These are phyloP conservation scores for Nitzschia putrida DNA, from an alignment of 108 stramenopile genomes.

Conservation along the genomic window DNA sequence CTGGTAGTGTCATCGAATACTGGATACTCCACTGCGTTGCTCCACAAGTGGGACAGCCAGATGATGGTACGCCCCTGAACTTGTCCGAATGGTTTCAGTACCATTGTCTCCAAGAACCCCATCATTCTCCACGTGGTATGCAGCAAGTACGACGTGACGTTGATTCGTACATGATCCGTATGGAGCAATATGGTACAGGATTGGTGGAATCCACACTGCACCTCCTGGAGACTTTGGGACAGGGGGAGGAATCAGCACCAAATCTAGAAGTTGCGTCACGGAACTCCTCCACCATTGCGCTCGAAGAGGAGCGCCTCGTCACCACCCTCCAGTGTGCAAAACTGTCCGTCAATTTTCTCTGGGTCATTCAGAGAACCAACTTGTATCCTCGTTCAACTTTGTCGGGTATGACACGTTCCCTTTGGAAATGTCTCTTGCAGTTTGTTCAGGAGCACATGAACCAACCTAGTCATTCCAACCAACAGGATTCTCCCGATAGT, in stretches of 20 bases:
- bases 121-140: not conserved
- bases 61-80: not conserved
- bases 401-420: conserved; percentile 9
- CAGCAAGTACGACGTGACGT: conserved; percentile 3
- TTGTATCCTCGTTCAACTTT: not conserved
- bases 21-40: conserved; percentile 5
- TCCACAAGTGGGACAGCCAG: not conserved
- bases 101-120: not conserved
- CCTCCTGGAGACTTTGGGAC: not conserved
- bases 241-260: not conserved
- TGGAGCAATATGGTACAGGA: conserved; percentile 11
- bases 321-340: conserved; percentile 2
- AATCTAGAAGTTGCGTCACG: not conserved
- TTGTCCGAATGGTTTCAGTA: conserved; percentile 7
- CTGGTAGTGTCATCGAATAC: conserved; percentile 6
- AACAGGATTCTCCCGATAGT: too few species aligned
- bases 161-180: not conserved
- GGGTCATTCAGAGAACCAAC: not conserved
- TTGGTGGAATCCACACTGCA: conserved; percentile 16
- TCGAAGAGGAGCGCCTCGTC: conserved; percentile 1
- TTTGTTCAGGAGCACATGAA: not conserved
- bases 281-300: not conserved
- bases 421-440: not conserved
- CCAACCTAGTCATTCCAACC: too few species aligned
- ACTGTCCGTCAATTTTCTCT: conserved; percentile 8